These are phyloP conservation scores for Ophiostoma angusticollis DNA, from an alignment of 2,329 filamentous ascomycete genomes.

Conservation along the genomic window DNA sequence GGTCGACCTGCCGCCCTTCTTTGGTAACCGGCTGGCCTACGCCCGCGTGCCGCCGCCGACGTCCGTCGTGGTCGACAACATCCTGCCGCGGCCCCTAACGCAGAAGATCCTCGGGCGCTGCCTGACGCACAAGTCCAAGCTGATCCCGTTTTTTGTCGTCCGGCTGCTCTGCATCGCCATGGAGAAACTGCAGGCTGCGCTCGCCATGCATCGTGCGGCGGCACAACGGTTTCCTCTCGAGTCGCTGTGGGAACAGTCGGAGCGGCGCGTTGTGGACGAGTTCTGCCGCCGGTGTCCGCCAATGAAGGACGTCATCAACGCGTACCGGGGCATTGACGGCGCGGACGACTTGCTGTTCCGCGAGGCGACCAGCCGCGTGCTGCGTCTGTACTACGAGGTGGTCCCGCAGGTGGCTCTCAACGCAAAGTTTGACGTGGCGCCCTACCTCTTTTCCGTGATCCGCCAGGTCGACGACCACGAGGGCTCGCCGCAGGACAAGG, in stretches of 20 bases:
- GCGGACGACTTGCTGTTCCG: conserved; percentile 63
- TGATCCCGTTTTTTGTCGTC: conserved; percentile 75
- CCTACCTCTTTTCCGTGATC: conserved; percentile 58
- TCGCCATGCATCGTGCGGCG: conserved; percentile 46
- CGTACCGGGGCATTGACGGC: conserved; percentile 56
- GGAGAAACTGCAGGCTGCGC: conserved; percentile 56
- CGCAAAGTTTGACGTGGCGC: conserved; percentile 79
- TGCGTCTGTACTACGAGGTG: conserved; percentile 75
- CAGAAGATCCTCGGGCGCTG: conserved; percentile 71
- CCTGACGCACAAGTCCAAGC: conserved; percentile 60
- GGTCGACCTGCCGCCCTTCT: conserved; percentile 57
- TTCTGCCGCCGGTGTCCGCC: conserved; percentile 69
- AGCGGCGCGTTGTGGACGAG: conserved; percentile 53
- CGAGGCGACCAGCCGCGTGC: conserved; percentile 63
- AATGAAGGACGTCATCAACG: conserved; percentile 66
- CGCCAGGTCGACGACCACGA: conserved; percentile 43
- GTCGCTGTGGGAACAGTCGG: conserved; percentile 55
- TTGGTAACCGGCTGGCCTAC: conserved; percentile 53
- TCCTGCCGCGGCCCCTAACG: conserved; percentile 70
- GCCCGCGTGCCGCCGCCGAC: conserved; percentile 62
- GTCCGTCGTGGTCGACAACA: conserved; percentile 68
- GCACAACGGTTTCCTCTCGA: neutral
- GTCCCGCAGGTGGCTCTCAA: conserved; percentile 67
- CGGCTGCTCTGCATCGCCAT: conserved; percentile 68
- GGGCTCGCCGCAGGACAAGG: conserved; percentile 33